Evolutionary conservation across 805 yeast genomes (phyloP), one percentile per base, ranked within the genome.

Genomic region (Kodamaea hsintzibuensis): DNA sequence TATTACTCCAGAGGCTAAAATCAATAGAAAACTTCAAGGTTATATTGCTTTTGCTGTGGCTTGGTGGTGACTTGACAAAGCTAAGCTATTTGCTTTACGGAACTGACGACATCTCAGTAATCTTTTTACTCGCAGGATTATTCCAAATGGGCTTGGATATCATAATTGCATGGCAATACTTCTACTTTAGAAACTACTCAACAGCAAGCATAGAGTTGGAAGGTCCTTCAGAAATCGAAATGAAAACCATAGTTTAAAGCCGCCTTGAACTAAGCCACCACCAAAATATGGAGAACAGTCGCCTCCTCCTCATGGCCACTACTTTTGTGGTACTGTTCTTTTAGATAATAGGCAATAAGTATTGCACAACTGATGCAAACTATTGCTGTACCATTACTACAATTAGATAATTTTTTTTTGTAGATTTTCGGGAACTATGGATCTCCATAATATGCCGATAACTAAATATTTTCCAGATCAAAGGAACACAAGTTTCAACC

Each of bases 41-140:
- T 49, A 82, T 93, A 25, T 72, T 91, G 35, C 67, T 91, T 38
- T 70, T 91, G 16, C 86, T 92, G 62, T 91, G 98, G 98, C 74
- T 91, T 3, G 86, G 93, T 55, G 97, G 97, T 54, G 98, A 91
- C 70, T 74, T 86, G 42, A 80, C 90, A 39, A 92, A 92, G 66
- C 81, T 90, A 19, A 75, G 85, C 50, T 89, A 89, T 63, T 73
- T 89, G 51, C 61, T 88, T n/a, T 88, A 79, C 67, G 96, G 96
- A 13, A 88, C 95, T 0, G 80, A 80, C 51, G 80, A 88, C 59
- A 81, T 89, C 27, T 85, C 91, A 1, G 60, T 72, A 6, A 74
- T 88, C 6, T 89, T 89, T 65, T 77, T 88, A 7, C 63, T 82
- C 47, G 91, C 91, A 53, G 95, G 89, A 0, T 68, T 86, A 43